Conservation (phyloP, 495 filamentous ascomycete species). For the Cladorrhinum samala region DNA sequence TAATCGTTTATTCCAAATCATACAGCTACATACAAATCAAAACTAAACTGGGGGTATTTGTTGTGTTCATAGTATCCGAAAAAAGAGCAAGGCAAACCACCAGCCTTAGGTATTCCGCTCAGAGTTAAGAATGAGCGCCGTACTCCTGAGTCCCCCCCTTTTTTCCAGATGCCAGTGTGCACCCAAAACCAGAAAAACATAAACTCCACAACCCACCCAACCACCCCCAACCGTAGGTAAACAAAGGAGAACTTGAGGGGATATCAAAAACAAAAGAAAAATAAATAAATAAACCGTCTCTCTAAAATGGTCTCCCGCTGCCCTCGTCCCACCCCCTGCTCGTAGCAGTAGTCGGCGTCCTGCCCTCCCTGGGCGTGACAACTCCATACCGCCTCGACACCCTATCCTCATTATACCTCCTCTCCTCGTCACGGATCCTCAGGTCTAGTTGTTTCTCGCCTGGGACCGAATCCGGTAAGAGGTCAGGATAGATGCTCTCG, state of each 20-base stretch:
- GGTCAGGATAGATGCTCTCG: slow-evolving; percentile 26
- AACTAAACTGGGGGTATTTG: too few species aligned
- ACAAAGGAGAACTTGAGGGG: background rate
- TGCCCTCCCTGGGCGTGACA: slow-evolving; percentile 9
- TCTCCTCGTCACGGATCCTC: slow-evolving; percentile 2
- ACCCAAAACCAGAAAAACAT: background rate
- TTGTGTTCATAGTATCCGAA: too few species aligned
- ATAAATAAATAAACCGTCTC: background rate
- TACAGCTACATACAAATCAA: too few species aligned
- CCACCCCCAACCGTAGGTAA: too few species aligned
- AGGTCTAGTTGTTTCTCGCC: background rate
- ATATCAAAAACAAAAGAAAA: slow-evolving; percentile 2
- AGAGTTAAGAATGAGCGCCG: background rate
- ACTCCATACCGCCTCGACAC: slow-evolving; percentile 14
- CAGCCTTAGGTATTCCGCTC: background rate
- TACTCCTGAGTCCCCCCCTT: background rate
- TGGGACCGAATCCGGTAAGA: background rate
- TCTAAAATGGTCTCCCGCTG: slow-evolving; percentile 10
- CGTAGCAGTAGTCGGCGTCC: slow-evolving; percentile 7
- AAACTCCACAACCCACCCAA: background rate
- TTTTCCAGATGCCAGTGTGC: background rate
- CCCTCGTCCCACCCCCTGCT: slow-evolving; percentile 8
- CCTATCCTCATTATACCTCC: slow-evolving; percentile 4
- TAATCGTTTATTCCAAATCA: too few species aligned
- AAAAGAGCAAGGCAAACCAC: background rate